Conservation (phyloP, 192 early-diverging fungal species). For the Phycomyces blakesleeanus region DNA sequence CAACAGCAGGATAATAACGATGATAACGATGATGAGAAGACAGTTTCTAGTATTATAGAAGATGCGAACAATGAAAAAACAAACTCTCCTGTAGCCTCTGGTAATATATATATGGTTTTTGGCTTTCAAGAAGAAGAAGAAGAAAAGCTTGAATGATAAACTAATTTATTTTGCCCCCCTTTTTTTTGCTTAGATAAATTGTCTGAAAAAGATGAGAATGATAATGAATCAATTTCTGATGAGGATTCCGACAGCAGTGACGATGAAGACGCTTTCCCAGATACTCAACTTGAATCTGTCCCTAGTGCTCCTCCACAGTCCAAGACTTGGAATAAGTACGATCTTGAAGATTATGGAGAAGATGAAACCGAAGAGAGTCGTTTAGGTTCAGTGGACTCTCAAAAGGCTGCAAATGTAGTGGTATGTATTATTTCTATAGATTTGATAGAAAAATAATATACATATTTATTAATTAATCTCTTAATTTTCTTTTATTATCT, state of each 20-base stretch:
- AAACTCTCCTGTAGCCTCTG: conserved; percentile 7
- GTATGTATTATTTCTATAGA: neutral
- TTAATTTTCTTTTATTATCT: neutral
- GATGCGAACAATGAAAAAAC: neutral
- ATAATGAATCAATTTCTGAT: conserved; percentile 23
- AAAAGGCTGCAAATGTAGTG: neutral
- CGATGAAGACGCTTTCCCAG: conserved; percentile 51
- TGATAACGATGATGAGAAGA: too few relatives aligned
- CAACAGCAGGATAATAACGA: too few relatives aligned
- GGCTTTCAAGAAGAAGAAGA: too few relatives aligned
- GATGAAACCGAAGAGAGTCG: conserved; percentile 43
- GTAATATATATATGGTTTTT: too few relatives aligned
- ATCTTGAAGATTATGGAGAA: conserved; percentile 50
- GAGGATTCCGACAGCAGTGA: conserved; percentile 28
- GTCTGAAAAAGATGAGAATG: conserved; percentile 14
- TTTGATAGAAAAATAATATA: too few relatives aligned
- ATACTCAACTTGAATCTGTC: conserved; percentile 35
- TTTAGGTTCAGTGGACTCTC: neutral
- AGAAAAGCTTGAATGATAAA: too few relatives aligned
- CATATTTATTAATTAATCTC: too few relatives aligned
- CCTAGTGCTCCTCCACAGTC: neutral
- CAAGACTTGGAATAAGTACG: conserved; percentile 43
- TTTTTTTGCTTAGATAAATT: conserved; percentile 15
- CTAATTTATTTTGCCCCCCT: neutral
- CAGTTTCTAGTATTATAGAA: neutral